Conservation (phyloP, 176 grass and related monocot species). For the Oryza meridionalis region DNA sequence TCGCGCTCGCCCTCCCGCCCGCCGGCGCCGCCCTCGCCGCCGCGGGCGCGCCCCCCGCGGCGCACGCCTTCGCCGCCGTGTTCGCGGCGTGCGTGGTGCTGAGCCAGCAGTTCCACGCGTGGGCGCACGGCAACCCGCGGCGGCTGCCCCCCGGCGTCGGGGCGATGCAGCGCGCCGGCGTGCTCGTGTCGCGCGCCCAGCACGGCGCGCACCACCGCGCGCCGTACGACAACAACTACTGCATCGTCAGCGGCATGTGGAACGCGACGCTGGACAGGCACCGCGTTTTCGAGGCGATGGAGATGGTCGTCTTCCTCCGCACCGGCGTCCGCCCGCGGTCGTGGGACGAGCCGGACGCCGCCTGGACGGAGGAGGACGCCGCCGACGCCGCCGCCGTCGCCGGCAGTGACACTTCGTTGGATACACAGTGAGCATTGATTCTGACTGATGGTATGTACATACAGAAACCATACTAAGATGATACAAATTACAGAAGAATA, state of each 20-base stretch:
- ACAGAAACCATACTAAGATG: not conserved
- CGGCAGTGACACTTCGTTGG: not conserved
- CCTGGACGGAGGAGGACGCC: slow-evolving; percentile 56
- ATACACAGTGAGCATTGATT: not conserved
- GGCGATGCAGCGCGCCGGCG: slow-evolving; percentile 67
- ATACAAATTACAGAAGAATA: not conserved
- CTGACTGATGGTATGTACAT: slow-evolving; percentile 18
- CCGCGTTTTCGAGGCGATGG: slow-evolving; percentile 75
- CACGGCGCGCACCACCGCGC: slow-evolving; percentile 72
- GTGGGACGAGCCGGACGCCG: slow-evolving; percentile 52
- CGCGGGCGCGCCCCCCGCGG: slow-evolving; percentile 10
- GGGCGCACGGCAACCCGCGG: slow-evolving; percentile 76
- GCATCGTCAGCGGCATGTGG: slow-evolving; percentile 84
- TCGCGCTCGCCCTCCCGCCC: slow-evolving; percentile 38
- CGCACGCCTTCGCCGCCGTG: slow-evolving; percentile 61
- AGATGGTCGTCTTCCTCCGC: slow-evolving; percentile 77
- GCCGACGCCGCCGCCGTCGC: not conserved
- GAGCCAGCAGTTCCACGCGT: slow-evolving; percentile 93
- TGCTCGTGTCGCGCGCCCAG: slow-evolving; percentile 75
- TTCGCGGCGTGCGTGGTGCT: slow-evolving; percentile 73
- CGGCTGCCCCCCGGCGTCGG: slow-evolving; percentile 55
- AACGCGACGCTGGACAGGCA: slow-evolving; percentile 63
- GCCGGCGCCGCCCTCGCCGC: slow-evolving; percentile 21
- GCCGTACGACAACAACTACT: slow-evolving; percentile 80
- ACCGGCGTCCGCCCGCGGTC: slow-evolving; percentile 71